phyloP scores from a whole-genome alignment of 805 yeast species.

The Kluyveromyces lactis region DNA sequence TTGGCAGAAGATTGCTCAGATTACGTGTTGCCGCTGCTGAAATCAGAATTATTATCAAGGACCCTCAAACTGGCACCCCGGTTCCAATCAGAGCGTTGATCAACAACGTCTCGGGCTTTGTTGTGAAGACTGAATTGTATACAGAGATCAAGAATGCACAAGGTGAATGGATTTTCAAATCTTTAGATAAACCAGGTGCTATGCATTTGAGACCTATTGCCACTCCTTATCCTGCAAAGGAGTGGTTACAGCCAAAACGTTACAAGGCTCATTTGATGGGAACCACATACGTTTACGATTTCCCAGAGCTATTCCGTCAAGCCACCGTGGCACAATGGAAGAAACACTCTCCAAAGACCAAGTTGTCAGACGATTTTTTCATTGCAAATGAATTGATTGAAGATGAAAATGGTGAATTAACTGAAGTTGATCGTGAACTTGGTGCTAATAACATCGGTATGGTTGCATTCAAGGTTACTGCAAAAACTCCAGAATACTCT shows the following conservation, averaged over 20 bases:
- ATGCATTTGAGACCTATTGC: slow-evolving; percentile 96
- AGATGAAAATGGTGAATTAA: slow-evolving; percentile 68
- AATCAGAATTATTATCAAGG: slow-evolving; percentile 90
- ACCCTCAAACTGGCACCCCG: slow-evolving; percentile 77
- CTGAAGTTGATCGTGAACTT: slow-evolving; percentile 90
- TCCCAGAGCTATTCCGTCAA: slow-evolving; percentile 97
- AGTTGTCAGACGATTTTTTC: slow-evolving; percentile 59
- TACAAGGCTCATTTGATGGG: slow-evolving; percentile 98
- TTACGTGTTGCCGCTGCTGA: slow-evolving; percentile 96
- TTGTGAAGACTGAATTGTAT: slow-evolving; percentile 90
- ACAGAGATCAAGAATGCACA: slow-evolving; percentile 86
- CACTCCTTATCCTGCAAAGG: slow-evolving; percentile 96
- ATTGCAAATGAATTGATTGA: slow-evolving; percentile 72
- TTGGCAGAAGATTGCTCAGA: slow-evolving; percentile 95
- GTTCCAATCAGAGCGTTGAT: slow-evolving; percentile 96
- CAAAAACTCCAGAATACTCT: slow-evolving; percentile 95
- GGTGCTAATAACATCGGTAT: slow-evolving; percentile 95
- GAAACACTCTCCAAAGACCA: slow-evolving; percentile 43
- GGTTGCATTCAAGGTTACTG: slow-evolving; percentile 90
- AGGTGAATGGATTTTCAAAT: slow-evolving; percentile 96
- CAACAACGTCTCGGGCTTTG: slow-evolving; percentile 94
- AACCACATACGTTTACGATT: slow-evolving; percentile 95
- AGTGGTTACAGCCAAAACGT: slow-evolving; percentile 96
- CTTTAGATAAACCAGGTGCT: slow-evolving; percentile 88
- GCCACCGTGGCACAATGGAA: slow-evolving; percentile 84